Evolutionary conservation across 108 stramenopile species (phyloP).

Genomic region (Fragilaria radians): DNA sequence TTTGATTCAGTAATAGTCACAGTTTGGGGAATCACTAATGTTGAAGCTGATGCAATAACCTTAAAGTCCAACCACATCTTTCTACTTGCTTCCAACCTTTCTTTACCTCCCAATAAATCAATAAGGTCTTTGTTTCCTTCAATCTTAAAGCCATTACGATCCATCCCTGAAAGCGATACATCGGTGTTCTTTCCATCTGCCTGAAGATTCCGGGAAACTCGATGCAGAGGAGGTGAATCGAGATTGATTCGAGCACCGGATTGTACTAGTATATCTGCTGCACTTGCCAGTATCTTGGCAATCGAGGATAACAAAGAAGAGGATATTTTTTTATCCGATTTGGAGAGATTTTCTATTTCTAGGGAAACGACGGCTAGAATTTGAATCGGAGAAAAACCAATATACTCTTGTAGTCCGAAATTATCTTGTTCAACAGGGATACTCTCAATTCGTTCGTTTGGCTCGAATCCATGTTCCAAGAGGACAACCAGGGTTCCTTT

Average conservation of each 20-base stretch:
- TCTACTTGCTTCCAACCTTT: constrained; percentile 20
- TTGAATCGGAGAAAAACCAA: constrained; percentile 78
- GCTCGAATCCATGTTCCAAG: constrained; percentile 61
- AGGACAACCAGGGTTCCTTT: constrained; percentile 37
- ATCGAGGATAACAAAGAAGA: constrained; percentile 15
- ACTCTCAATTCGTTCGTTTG: constrained; percentile 68
- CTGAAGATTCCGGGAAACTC: constrained; percentile 25
- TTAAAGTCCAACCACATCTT: constrained; percentile 26
- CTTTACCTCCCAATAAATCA: constrained; percentile 45
- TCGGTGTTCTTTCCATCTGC: neutral
- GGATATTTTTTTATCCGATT: constrained; percentile 11
- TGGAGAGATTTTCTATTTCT: constrained; percentile 20
- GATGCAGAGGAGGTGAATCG: constrained; percentile 40
- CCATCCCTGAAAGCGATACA: constrained; percentile 2
- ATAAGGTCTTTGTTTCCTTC: constrained; percentile 34
- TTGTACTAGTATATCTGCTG: constrained; percentile 34
- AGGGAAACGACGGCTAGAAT: constrained; percentile 47
- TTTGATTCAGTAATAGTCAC: constrained; percentile 34
- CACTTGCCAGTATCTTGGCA: constrained; percentile 24
- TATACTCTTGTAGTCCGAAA: constrained; percentile 27
- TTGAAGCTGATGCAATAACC: constrained; percentile 8
- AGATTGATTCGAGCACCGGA: constrained; percentile 53
- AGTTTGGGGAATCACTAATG: constrained; percentile 13
- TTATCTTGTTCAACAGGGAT: constrained; percentile 24
- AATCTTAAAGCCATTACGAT: constrained; percentile 36